A percentile compares a stretch with the other conserved stretches of the same genome.
Conservation (phyloP, 768 basidiomycete genomes). For the Lactarius indigo region DNA sequence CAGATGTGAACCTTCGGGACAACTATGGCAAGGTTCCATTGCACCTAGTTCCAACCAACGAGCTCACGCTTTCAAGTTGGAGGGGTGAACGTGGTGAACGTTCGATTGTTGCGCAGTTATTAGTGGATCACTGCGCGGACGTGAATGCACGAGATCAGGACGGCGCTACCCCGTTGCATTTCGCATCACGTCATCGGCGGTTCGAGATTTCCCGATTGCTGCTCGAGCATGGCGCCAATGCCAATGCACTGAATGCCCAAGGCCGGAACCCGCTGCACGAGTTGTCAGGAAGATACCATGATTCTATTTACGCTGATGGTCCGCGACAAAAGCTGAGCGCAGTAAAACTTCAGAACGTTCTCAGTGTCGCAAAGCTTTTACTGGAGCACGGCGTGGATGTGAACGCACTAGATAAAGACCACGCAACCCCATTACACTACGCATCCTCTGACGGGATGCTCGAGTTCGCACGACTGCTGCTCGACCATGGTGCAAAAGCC, state of each 20-base stretch:
- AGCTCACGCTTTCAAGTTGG: accelerated
- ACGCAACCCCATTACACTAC: not conserved
- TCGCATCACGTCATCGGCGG: not conserved
- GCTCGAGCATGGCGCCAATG: not conserved
- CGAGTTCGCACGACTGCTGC: not conserved
- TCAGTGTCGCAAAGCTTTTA: not conserved
- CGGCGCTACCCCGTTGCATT: not conserved
- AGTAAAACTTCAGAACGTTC: not conserved
- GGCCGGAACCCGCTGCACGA: not conserved
- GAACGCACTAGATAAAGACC: not conserved
- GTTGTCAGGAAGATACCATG: accelerated
- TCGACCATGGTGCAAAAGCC: not conserved
- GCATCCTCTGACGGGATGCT: not conserved
- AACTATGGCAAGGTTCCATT: not conserved
- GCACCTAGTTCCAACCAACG: not conserved
- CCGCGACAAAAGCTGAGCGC: no score
- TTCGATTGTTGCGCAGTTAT: not conserved
- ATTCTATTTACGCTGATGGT: no score
- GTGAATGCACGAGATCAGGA: not conserved
- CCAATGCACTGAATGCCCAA: not conserved
- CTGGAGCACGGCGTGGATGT: not conserved
- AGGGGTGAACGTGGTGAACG: not conserved
- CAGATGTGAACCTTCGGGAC: not conserved
- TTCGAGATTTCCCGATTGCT: not conserved
- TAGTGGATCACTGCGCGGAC: not conserved